Base-by-base conservation (phyloP, 1,284 basidiomycete species). In the Puccinia horiana region DNA sequence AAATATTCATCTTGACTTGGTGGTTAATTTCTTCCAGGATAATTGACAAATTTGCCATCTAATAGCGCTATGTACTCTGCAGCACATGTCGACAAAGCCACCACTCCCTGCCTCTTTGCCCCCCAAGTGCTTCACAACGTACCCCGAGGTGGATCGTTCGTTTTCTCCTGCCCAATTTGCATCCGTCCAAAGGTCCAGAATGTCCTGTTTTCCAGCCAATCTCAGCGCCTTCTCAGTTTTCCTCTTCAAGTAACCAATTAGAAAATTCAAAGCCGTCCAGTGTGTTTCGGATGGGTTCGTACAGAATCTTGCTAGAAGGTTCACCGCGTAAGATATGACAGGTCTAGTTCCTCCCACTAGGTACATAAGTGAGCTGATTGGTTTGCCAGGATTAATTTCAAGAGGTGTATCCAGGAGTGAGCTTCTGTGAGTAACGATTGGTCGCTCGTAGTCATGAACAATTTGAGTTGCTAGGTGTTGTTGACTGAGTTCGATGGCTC, bases 151-250 rank as follows among this genome's bases (percentile, higher is more conserved):
- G 26, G 37, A 52, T n/a, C 42, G 29, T 32, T 49, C 32, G 20
- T 73, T 40, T 54, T 78, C 58, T 29, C 76, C 76, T 9, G 61
- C 76, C 76, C 61, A 69, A 35, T 61, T 76, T 32, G 76, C 61
- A 37, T 78, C 76, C 20, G 44, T 29, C 54, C 61, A 78, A 9
- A 63, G 26, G 1, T 65, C 20, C 37, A 78, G 5, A 5, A 2
- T 20, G 14, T 16, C 44, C 6, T 18, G 4, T 26, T 29, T 2
- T 6, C 14, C 26, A 18, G 23, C 54, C 4, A 40, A 23, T 11
- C 11, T 18, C 20, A 63, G 18, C 16, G 18, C 6, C 18, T 32
- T 2, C 1, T 32, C 44, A 1, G 2, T 44, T 14, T 23, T n/a
- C 29, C 42, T 26, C 61, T 52, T 44, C 26, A 76, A 26, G n/a